Conservation (phyloP, 768 basidiomycete genomes). For the Amyloporia xantha region DNA sequence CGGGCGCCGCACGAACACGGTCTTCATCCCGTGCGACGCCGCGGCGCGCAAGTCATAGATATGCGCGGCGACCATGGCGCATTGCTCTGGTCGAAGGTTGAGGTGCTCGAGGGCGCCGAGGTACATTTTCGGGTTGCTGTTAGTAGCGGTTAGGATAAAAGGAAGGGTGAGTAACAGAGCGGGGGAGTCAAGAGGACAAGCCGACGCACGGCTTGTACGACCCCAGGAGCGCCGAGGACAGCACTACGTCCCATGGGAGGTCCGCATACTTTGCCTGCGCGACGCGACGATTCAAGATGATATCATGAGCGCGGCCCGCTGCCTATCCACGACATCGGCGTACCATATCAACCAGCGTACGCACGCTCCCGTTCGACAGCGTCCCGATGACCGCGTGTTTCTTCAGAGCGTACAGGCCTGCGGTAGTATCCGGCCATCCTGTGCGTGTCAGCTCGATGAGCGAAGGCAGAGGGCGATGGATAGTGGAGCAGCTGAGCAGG, state of each 20-base stretch:
- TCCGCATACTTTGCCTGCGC: constrained; percentile 52
- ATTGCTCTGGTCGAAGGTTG: constrained; percentile 37
- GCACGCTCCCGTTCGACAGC: constrained; percentile 60
- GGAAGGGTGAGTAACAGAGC: neutral
- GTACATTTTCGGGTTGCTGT: constrained; percentile 48
- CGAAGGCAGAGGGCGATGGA: too few relatives aligned
- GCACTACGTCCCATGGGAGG: constrained; percentile 58
- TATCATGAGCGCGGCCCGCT: too few relatives aligned
- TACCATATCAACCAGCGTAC: constrained; percentile 57
- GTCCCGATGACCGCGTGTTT: constrained; percentile 43
- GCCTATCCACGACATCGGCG: neutral
- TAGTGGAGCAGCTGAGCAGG: neutral
- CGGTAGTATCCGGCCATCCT: constrained; percentile 54
- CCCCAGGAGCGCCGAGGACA: constrained; percentile 54
- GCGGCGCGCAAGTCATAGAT: constrained; percentile 43
- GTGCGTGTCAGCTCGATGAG: neutral
- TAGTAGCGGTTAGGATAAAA: neutral
- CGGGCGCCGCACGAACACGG: constrained; percentile 45
- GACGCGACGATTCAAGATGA: neutral
- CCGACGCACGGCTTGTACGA: constrained; percentile 61
- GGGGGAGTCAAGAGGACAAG: neutral
- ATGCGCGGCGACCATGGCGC: constrained; percentile 65
- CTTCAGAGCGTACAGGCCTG: constrained; percentile 46
- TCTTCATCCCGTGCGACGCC: constrained; percentile 42
- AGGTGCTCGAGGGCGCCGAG: constrained; percentile 43